Conservation (phyloP, 768 basidiomycete genomes). For the Lactifluus rugatus region DNA sequence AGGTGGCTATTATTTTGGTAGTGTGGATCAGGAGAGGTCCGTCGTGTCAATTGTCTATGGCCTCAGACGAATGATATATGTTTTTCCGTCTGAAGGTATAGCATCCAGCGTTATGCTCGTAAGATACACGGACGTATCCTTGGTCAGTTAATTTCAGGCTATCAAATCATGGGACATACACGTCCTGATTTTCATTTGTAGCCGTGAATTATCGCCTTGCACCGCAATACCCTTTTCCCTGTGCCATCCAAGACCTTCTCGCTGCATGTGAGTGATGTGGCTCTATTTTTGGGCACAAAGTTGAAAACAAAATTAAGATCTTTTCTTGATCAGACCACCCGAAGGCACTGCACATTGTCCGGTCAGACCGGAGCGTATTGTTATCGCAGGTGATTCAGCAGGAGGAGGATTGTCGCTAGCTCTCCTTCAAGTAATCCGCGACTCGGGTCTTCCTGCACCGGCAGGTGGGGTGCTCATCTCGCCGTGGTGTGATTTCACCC, state of each 20-base stretch:
- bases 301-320: conserved; percentile 39
- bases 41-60: not conserved
- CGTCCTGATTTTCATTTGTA: conserved; percentile 23
- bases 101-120: conserved; percentile 75
- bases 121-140: conserved; percentile 91
- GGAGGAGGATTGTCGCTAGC: conserved; percentile 84
- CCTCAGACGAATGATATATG: not conserved
- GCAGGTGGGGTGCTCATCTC: conserved; percentile 86
- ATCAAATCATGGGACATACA: not conserved
- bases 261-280: conserved; percentile 61
- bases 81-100: conserved; percentile 36
- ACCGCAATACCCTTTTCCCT: conserved; percentile 96
- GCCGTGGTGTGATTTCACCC: conserved; percentile 91
- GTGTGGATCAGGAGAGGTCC: conserved; percentile 66
- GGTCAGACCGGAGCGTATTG: conserved; percentile 70
- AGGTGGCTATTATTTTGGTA: conserved; percentile 84
- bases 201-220: conserved; percentile 81
- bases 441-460: conserved; percentile 69
- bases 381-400: conserved; percentile 87
- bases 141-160: conserved; percentile 31
- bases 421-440: conserved; percentile 79
- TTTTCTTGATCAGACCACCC: conserved; percentile 87
- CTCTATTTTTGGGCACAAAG: not conserved
- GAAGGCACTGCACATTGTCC: conserved; percentile 65
- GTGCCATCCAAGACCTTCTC: conserved; percentile 79